phyloP scores from a whole-genome alignment of 2,329 filamentous ascomycete species.

The Cladobotryum protrusum region DNA sequence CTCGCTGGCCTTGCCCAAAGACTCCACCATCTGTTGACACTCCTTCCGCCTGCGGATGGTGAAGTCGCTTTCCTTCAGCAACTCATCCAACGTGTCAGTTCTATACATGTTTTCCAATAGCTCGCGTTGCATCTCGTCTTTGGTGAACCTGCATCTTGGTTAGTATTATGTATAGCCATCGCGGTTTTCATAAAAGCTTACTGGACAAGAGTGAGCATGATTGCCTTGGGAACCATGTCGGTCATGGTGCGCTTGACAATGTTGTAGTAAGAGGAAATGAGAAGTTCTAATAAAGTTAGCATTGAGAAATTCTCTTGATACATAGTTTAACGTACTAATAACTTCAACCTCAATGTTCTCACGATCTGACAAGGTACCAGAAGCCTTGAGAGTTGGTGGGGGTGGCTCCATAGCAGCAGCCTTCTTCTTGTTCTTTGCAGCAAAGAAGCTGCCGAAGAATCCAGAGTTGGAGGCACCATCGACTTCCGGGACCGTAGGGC shows the following conservation, averaged over 20 bases:
- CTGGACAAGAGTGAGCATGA: slow-evolving; percentile 96
- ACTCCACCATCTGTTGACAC: slow-evolving; percentile 99
- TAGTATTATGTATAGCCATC: background rate
- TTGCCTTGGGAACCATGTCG: slow-evolving; percentile 98
- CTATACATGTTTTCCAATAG: slow-evolving; percentile 97
- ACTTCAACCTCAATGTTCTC: slow-evolving; percentile 96
- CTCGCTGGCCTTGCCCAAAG: slow-evolving; percentile 79
- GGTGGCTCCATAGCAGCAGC: slow-evolving; percentile 99
- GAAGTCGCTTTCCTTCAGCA: slow-evolving; percentile 97
- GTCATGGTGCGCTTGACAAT: slow-evolving; percentile 98
- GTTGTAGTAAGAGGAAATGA: slow-evolving; percentile 96
- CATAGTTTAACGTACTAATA: slow-evolving; percentile 64
- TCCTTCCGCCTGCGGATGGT: slow-evolving; percentile 92
- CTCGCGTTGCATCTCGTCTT: slow-evolving; percentile 98
- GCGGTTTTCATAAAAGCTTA: slow-evolving; percentile 46
- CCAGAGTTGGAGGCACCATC: slow-evolving; percentile 56
- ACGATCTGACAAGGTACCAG: slow-evolving; percentile 85
- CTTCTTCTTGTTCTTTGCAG: slow-evolving; percentile 99
- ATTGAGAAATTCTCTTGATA: background rate
- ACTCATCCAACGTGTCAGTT: slow-evolving; percentile 79
- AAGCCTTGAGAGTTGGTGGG: slow-evolving; percentile 87
- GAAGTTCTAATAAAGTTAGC: slow-evolving; percentile 57
- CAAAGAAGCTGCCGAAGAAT: slow-evolving; percentile 98
- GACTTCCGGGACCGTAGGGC: slow-evolving; percentile 58
- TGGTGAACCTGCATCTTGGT: slow-evolving; percentile 62